A percentile compares a stretch with the other conserved stretches of the same genome.
These are phyloP conservation scores for Hemileccinum impolitum DNA, from an alignment of 768 basidiomycete genomes.

Conservation along the genomic window DNA sequence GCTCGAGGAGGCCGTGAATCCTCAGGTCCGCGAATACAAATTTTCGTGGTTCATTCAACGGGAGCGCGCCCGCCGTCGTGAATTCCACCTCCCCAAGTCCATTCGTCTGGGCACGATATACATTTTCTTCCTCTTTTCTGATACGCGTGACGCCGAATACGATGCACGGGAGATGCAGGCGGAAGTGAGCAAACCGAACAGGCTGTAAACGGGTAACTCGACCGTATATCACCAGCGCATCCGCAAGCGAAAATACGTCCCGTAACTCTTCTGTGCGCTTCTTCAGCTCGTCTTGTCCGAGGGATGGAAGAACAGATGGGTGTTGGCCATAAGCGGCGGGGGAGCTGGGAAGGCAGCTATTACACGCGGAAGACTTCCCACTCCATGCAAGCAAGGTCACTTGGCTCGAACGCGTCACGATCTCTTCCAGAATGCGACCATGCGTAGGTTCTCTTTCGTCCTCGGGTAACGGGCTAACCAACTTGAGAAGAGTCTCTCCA, in stretches of 20 bases:
- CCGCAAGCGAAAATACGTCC: neutral
- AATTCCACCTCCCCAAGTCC: neutral
- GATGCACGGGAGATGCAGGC: slow-evolving; percentile 2
- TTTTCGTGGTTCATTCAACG: neutral
- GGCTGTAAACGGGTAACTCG: neutral
- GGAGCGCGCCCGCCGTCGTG: neutral
- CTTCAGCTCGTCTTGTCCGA: neutral
- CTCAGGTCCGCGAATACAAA: neutral
- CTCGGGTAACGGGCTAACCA: neutral
- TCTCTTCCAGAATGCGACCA: neutral
- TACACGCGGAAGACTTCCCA: neutral
- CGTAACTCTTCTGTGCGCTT: neutral
- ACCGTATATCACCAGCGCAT: neutral
- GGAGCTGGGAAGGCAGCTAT: slow-evolving; percentile 4
- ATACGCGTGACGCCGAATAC: neutral
- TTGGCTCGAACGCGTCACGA: neutral
- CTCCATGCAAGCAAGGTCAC: neutral
- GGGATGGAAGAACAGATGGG: neutral
- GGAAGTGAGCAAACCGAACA: neutral
- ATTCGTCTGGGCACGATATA: slow-evolving; percentile 1
- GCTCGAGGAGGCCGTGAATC: neutral
- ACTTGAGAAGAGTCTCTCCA: neutral
- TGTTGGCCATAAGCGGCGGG: neutral
- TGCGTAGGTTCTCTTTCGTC: neutral
- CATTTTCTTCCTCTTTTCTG: neutral